Evolutionary conservation across 148 eudicot genomes (phyloP).

Genomic region (Vaccinium vitisidaea): DNA sequence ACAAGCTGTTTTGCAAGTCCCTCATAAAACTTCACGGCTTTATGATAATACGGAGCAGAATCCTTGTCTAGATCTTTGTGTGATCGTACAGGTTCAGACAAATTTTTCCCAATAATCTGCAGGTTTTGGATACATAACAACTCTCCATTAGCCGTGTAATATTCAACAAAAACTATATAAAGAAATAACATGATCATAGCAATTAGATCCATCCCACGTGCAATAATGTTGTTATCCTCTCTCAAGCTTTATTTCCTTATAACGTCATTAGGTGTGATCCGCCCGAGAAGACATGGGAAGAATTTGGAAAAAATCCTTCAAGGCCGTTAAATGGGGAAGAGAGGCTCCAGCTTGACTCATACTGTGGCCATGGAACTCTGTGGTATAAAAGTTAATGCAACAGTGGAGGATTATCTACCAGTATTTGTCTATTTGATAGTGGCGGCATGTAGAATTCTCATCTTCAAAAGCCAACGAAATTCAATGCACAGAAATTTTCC

Average conservation of each 20-base stretch:
- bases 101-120: constrained; percentile 81
- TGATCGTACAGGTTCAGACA: constrained; percentile 94
- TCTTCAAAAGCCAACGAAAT: too few species aligned
- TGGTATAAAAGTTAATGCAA: neutral
- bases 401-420: too few species aligned
- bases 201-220: neutral
- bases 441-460: too few species aligned
- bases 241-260: neutral
- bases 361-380: neutral
- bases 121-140: constrained; percentile 11
- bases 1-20: constrained; percentile 89
- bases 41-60: constrained; percentile 81
- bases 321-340: neutral
- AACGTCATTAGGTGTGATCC: neutral
- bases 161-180: neutral
- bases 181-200: neutral
- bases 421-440: too few species aligned
- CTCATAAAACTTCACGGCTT: constrained; percentile 88
- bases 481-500: too few species aligned
- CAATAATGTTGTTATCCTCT: neutral
- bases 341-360: neutral
- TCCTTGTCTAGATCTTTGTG: constrained; percentile 99
- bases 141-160: neutral
- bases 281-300: constrained; percentile 3
- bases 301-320: neutral